Conservation (phyloP, 2,329 filamentous ascomycete species). For the Neopestalotiopsis sp. region DNA sequence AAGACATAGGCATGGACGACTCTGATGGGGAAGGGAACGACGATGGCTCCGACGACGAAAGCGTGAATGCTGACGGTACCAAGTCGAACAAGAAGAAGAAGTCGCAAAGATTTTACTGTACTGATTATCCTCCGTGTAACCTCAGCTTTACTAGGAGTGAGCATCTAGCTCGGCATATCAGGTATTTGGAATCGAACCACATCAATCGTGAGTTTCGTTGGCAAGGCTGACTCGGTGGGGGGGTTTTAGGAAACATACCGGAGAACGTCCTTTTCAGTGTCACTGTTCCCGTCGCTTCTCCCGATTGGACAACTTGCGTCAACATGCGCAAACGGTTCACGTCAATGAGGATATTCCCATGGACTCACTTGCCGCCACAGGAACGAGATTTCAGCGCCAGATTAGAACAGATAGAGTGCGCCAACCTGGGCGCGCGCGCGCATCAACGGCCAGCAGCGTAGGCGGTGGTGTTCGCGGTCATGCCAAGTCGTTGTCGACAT, state of each 20-base stretch:
- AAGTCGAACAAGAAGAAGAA: conserved; percentile 93
- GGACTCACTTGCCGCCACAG: conserved; percentile 90
- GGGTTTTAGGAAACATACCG: conserved; percentile 83
- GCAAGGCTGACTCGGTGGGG: conserved; percentile 29
- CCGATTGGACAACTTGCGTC: conserved; percentile 89
- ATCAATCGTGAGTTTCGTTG: not conserved
- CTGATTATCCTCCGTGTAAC: conserved; percentile 90
- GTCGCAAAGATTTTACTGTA: conserved; percentile 94
- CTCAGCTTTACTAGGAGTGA: conserved; percentile 96
- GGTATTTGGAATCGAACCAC: conserved; percentile 53
- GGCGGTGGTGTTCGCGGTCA: conserved; percentile 77
- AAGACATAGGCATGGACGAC: conserved; percentile 79
- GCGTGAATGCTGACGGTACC: conserved; percentile 66
- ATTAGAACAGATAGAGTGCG: conserved; percentile 86
- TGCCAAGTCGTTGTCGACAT: conserved; percentile 83
- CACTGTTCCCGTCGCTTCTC: conserved; percentile 88
- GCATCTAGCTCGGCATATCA: conserved; percentile 91
- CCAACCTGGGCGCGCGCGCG: conserved; percentile 74
- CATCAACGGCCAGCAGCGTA: conserved; percentile 78
- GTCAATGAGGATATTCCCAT: conserved; percentile 96
- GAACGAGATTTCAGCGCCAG: conserved; percentile 90
- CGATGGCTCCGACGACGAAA: conserved; percentile 69
- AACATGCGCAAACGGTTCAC: conserved; percentile 97
- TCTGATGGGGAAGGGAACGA: conserved; percentile 69
- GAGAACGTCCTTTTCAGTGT: conserved; percentile 94